phyloP scores from a whole-genome alignment of 2,329 filamentous ascomycete genomes.

The Fusarium graminum region DNA sequence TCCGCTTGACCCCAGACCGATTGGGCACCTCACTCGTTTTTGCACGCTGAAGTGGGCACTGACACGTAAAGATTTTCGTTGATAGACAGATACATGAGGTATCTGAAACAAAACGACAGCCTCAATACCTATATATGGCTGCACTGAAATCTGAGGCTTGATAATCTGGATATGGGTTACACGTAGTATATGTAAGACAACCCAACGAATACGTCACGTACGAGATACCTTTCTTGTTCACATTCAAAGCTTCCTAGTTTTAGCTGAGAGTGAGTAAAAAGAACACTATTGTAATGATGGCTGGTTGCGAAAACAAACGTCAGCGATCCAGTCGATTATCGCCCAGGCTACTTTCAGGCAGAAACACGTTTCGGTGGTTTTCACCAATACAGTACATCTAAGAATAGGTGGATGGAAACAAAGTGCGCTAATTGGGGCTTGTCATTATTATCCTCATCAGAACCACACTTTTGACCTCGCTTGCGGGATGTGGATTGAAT shows the following conservation, averaged over 20 bases:
- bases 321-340: neutral
- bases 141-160: neutral
- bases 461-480: neutral
- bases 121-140: neutral
- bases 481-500: neutral
- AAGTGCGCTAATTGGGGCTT: neutral
- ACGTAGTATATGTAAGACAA: neutral
- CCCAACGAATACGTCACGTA: constrained; percentile 7
- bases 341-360: neutral
- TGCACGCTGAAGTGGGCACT: neutral
- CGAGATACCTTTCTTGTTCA: neutral
- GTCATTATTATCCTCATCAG: neutral
- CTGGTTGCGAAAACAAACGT: neutral
- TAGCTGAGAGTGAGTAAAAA: neutral
- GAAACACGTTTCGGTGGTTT: neutral
- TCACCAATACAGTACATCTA: neutral
- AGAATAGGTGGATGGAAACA: neutral
- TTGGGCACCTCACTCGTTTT: neutral
- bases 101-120: constrained; percentile 11
- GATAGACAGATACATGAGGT: neutral
- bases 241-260: neutral
- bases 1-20: neutral
- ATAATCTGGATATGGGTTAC: neutral
- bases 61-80: constrained; percentile 17
- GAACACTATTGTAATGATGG: neutral